Percentiles rank a stretch among this genome's conserved stretches.
Conservation (phyloP, 805 yeast species). For the Metschnikowia corniflorae region DNA sequence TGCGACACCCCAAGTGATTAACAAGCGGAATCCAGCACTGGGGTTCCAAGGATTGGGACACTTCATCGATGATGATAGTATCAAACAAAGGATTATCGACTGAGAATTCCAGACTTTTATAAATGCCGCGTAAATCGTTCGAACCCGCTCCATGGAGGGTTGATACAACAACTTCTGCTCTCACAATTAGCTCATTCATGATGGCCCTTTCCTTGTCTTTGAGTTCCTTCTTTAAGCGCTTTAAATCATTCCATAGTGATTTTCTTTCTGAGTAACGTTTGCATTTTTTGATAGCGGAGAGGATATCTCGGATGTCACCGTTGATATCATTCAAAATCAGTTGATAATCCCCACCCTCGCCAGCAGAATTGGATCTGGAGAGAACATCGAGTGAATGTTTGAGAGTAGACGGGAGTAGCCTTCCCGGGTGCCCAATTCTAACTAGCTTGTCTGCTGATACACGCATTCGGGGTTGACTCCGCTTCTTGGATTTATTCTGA, state of each 20-base stretch:
- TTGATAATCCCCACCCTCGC: constrained; percentile 26
- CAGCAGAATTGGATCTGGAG: constrained; percentile 54
- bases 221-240: constrained; percentile 66
- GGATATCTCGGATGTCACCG: constrained; percentile 61
- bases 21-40: constrained; percentile 95
- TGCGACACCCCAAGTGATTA: constrained; percentile 52
- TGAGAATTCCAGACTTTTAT: constrained; percentile 28
- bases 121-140: constrained; percentile 57
- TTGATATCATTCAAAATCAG: constrained; percentile 64
- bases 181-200: constrained; percentile 51
- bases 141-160: constrained; percentile 90
- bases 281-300: constrained; percentile 55
- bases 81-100: constrained; percentile 51
- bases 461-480: constrained; percentile 23
- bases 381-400: constrained; percentile 75
- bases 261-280: constrained; percentile 62
- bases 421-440: constrained; percentile 92
- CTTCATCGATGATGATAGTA: constrained; percentile 88
- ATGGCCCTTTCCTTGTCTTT: constrained; percentile 62
- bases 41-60: constrained; percentile 90
- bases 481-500: constrained; percentile 8
- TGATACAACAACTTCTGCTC: constrained; percentile 68
- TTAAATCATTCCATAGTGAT: constrained; percentile 66
- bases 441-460: constrained; percentile 44
- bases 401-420: constrained; percentile 58